phyloP scores from a whole-genome alignment of 1,284 basidiomycete species.

The Leucoagaricus sp. region DNA sequence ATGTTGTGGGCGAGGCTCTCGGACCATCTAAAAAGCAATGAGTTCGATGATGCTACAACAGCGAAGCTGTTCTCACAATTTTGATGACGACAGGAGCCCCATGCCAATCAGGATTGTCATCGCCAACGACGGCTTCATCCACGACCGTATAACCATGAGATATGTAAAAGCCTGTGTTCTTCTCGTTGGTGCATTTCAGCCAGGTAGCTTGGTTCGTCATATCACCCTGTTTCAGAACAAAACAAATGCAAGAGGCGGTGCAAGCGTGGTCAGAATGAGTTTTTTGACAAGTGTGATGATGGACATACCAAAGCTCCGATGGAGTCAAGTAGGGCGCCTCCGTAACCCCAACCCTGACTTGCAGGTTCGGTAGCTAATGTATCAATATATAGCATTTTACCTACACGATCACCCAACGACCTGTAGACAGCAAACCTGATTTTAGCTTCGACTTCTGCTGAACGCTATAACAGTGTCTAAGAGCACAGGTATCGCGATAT shows the following conservation, averaged over 20 bases:
- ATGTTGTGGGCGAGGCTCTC: constrained; percentile 16
- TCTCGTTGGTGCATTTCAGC: constrained; percentile 20
- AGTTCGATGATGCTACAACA: neutral
- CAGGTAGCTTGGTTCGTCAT: constrained; percentile 19
- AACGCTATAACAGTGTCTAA: constrained; percentile 6
- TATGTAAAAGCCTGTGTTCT: constrained; percentile 24
- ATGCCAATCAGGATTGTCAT: constrained; percentile 25
- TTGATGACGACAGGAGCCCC: constrained; percentile 20
- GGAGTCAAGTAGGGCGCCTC: constrained; percentile 20
- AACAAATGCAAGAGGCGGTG: neutral
- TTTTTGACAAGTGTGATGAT: neutral
- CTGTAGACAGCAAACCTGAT: constrained; percentile 13
- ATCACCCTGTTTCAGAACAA: constrained; percentile 19
- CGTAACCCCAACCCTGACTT: constrained; percentile 25
- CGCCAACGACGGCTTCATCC: constrained; percentile 20
- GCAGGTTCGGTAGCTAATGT: constrained; percentile 21
- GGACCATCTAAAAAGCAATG: constrained; percentile 20
- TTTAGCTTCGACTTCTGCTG: constrained; percentile 19
- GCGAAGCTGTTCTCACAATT: constrained; percentile 19
- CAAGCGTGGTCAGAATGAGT: neutral
- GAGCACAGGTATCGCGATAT: neutral
- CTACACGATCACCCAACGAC: constrained; percentile 20
- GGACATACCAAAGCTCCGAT: constrained; percentile 22
- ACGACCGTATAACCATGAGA: constrained; percentile 24
- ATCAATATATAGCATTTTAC: constrained; percentile 22